Base-by-base conservation (phyloP, 1,284 basidiomycete genomes). In the Tylopilus sp. region DNA sequence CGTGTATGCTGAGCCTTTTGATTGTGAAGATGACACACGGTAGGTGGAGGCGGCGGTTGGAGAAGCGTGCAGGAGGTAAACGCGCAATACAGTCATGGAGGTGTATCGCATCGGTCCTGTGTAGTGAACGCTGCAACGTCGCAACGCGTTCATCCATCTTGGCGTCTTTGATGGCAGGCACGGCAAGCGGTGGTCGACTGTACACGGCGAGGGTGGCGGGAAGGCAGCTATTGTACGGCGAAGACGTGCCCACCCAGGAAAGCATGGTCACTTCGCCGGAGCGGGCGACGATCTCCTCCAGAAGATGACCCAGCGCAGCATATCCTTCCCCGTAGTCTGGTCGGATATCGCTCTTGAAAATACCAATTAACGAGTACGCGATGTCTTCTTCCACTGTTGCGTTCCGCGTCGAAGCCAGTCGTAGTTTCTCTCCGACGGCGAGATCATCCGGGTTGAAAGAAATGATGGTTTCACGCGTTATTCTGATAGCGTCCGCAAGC, bases 191-290 rank as follows among this genome's bases (percentile, higher is more conserved):
- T 2, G 9, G 23, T 21, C 33, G 48, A 4, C 23, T 31, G 12
- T 43, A 50, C 2, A 37, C 48, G 1, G 10, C 3, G 2, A 50
- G 39, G 15, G 48, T 21, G 2, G 26, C 23, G 4, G 48, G 47
- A 13, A 51, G 48, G 4, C 48, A 50, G 18, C 33, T 50, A 18
- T 51, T 50, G 23, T 50, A 51, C n/a, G n/a, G 6, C 13, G 48
- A 50, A 7, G 38, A 31, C 15, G 26, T 41, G 31, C 47, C 48
- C 0, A 15, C 25, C 48, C 48, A 50, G 2, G 21, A 26, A 5
- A 50, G 47, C 16, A 41, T 38, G 7, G 39, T 28, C 23, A 51
- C 38, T 3, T 50, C 34, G 6, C 49, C 29, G 2, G 48, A 51
- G 19, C 34, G 49, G 21, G 38, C 8, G 0, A 51, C 33, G 4